Percentiles rank a stretch among this genome's conserved stretches.
phyloP scores from a whole-genome alignment of 1,139 yeast species.

The Saccharomyces hybrid region DNA sequence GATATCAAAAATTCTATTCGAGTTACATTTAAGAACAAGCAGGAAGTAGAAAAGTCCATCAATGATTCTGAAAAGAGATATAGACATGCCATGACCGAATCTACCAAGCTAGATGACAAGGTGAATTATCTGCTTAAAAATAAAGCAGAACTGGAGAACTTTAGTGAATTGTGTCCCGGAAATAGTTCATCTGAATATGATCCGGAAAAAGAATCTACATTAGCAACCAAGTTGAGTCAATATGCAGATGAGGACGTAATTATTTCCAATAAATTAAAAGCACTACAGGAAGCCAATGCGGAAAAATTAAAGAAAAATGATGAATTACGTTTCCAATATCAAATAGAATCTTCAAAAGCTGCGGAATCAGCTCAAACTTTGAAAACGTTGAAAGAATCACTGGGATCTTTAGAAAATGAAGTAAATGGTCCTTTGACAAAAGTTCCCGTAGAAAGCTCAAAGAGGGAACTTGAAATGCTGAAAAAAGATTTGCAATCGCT shows the following conservation, averaged over 20 bases:
- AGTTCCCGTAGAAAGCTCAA: slow-evolving; percentile 24
- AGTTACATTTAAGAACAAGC: slow-evolving; percentile 39
- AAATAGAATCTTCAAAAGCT: slow-evolving; percentile 46
- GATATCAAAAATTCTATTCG: slow-evolving; percentile 42
- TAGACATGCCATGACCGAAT: slow-evolving; percentile 37
- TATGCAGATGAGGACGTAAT: not conserved
- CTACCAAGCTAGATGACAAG: slow-evolving; percentile 22
- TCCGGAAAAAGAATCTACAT: not conserved
- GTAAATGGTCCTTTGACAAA: slow-evolving; percentile 19
- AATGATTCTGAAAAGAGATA: slow-evolving; percentile 42
- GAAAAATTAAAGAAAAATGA: slow-evolving; percentile 37
- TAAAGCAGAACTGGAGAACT: slow-evolving; percentile 8
- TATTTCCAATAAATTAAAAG: slow-evolving; percentile 9
- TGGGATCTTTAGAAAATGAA: slow-evolving; percentile 33
- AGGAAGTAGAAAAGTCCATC: slow-evolving; percentile 44
- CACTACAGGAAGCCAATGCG: slow-evolving; percentile 29
- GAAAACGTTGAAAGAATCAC: slow-evolving; percentile 30
- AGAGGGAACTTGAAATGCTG: slow-evolving; percentile 8
- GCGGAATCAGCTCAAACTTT: slow-evolving; percentile 41
- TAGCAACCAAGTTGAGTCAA: slow-evolving; percentile 1
- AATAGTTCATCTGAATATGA: slow-evolving; percentile 7
- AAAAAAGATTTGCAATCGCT: slow-evolving; percentile 10
- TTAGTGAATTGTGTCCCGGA: not conserved
- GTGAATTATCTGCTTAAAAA: slow-evolving; percentile 6
- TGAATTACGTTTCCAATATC: slow-evolving; percentile 42